These are phyloP conservation scores for Oryza rufipogon DNA, from an alignment of 176 grass and related monocot species.

Conservation along the genomic window DNA sequence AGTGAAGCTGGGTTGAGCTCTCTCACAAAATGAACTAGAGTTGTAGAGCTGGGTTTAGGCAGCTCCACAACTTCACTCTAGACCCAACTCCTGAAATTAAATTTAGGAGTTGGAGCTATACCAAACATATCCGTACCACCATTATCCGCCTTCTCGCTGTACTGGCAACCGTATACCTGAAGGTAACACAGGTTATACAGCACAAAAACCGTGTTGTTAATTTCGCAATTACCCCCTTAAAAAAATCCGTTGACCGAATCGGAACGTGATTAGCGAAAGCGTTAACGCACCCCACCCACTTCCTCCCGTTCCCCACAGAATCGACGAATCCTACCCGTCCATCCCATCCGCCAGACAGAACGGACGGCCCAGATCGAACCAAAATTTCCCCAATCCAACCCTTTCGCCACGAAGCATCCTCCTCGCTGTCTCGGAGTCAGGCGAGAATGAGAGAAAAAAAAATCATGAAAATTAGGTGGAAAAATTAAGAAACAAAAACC, in stretches of 20 bases:
- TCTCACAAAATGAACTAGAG: too few species aligned
- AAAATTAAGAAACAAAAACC: conserved; percentile 18
- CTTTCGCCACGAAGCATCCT: conserved; percentile 35
- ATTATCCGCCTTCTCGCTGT: neutral
- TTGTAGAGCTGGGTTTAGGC: too few species aligned
- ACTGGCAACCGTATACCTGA: neutral
- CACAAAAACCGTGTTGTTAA: neutral
- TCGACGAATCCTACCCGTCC: conserved; percentile 6
- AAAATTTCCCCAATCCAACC: neutral
- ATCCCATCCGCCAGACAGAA: neutral
- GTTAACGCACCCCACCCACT: neutral
- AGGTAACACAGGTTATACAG: neutral
- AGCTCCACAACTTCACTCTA: too few species aligned
- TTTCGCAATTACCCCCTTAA: neutral
- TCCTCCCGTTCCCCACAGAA: neutral
- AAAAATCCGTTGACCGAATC: neutral
- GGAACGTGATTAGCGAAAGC: neutral
- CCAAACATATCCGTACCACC: neutral
- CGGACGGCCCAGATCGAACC: conserved; percentile 22
- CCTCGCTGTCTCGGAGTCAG: neutral
- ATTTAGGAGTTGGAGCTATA: too few species aligned
- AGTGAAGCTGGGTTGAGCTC: too few species aligned
- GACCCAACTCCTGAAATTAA: too few species aligned
- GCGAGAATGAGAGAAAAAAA: neutral
- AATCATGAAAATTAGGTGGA: conserved; percentile 9